Conservation (phyloP, 2,329 filamentous ascomycete genomes). For the Colletotrichum abscissum region DNA sequence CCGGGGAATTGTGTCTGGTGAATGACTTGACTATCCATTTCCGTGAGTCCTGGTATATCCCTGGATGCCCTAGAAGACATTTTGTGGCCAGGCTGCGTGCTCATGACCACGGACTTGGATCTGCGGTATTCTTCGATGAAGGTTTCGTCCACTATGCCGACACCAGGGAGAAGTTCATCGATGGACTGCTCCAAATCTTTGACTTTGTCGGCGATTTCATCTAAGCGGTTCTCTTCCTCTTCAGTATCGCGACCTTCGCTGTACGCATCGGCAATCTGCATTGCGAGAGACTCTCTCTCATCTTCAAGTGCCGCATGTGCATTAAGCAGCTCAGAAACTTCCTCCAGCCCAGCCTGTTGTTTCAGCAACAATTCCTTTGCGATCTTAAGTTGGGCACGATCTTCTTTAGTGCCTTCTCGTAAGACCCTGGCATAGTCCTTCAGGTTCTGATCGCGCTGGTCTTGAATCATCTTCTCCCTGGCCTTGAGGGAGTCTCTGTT, state of each 20-base stretch:
- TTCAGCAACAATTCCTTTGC: conserved; percentile 60
- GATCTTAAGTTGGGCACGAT: conserved; percentile 58
- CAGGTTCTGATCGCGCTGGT: conserved; percentile 58
- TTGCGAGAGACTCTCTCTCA: conserved; percentile 58
- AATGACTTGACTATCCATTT: conserved; percentile 59
- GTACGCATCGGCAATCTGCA: conserved; percentile 62
- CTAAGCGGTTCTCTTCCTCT: conserved; percentile 61
- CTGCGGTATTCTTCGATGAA: conserved; percentile 47
- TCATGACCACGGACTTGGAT: conserved; percentile 41
- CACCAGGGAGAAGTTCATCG: conserved; percentile 52
- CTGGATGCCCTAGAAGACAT: not conserved
- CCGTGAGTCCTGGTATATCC: conserved; percentile 35
- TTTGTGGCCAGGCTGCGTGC: conserved; percentile 41
- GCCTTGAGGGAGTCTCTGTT: conserved; percentile 47
- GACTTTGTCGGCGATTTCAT: conserved; percentile 58
- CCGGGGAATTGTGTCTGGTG: conserved; percentile 61
- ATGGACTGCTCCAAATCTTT: conserved; percentile 53
- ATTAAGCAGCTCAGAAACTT: conserved; percentile 53
- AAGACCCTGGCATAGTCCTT: conserved; percentile 60
- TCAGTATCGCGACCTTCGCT: conserved; percentile 62
- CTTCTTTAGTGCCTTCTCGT: conserved; percentile 57
- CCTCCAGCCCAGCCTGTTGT: conserved; percentile 57
- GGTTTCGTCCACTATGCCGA: conserved; percentile 56
- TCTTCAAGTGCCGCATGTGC: conserved; percentile 54
- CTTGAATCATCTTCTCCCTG: conserved; percentile 52